Conservation (phyloP, 1,139 yeast genomes). For the Meyerozyma guilliermondii region DNA sequence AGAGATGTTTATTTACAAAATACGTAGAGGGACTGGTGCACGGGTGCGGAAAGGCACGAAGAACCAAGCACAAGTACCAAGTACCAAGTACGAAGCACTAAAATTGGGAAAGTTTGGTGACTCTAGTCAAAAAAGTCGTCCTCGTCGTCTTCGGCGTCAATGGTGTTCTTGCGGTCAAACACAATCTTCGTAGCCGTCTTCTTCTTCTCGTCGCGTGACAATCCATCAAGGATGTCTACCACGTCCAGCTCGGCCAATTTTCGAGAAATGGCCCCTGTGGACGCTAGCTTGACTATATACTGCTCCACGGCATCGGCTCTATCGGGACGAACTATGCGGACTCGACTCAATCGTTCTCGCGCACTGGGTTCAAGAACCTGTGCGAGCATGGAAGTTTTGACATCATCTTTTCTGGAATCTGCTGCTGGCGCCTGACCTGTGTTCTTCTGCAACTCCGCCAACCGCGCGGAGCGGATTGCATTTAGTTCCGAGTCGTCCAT, state of each 20-base stretch:
- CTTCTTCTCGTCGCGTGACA: slow-evolving; percentile 73
- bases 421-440: slow-evolving; percentile 24
- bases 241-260: slow-evolving; percentile 76
- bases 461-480: slow-evolving; percentile 84
- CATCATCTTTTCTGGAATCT: slow-evolving; percentile 22
- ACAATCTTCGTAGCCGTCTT: slow-evolving; percentile 55
- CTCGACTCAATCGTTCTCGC: slow-evolving; percentile 81
- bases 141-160: slow-evolving; percentile 10
- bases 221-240: slow-evolving; percentile 76
- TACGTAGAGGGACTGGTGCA: not conserved
- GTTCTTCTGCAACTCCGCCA: slow-evolving; percentile 71
- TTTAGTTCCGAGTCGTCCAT: slow-evolving; percentile 76
- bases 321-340: slow-evolving; percentile 85
- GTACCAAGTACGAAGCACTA: too few species aligned
- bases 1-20: not conserved
- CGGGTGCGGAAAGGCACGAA: too few species aligned
- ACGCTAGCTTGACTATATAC: slow-evolving; percentile 66
- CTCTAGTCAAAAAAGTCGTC: slow-evolving; percentile 13
- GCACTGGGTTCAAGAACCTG: slow-evolving; percentile 79
- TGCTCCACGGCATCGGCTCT: slow-evolving; percentile 89
- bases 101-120: too few species aligned
- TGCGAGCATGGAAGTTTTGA: slow-evolving; percentile 43
- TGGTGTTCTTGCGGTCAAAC: slow-evolving; percentile 12
- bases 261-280: slow-evolving; percentile 69
- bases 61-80: too few species aligned